Percentiles rank a stretch among this genome's conserved stretches.
These are phyloP conservation scores for Boeremia exigua DNA, from an alignment of 2,329 filamentous ascomycete genomes.

Conservation along the genomic window DNA sequence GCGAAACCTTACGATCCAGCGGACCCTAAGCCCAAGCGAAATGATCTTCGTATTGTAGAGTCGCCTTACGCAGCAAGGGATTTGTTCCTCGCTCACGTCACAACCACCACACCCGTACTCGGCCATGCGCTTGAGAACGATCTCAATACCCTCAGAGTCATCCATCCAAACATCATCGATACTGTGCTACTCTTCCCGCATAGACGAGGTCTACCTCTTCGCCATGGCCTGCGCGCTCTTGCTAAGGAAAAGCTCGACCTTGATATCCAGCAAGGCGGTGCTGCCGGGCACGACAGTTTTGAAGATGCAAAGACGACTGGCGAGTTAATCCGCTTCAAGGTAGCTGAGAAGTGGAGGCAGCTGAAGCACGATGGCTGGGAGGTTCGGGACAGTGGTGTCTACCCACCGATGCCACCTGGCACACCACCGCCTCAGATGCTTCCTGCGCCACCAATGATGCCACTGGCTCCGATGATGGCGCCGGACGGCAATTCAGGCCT, in stretches of 20 bases:
- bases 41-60: slow-evolving; percentile 71
- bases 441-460: slow-evolving; percentile 25
- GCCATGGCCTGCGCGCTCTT: slow-evolving; percentile 78
- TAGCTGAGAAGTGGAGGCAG: slow-evolving; percentile 72
- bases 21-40: slow-evolving; percentile 30
- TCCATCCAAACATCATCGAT: slow-evolving; percentile 85
- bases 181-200: slow-evolving; percentile 86
- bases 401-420: slow-evolving; percentile 36
- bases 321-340: slow-evolving; percentile 77
- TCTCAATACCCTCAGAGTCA: slow-evolving; percentile 80
- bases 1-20: slow-evolving; percentile 55
- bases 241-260: slow-evolving; percentile 72
- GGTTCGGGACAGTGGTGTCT: slow-evolving; percentile 37
- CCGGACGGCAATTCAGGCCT: slow-evolving; percentile 16
- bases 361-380: slow-evolving; percentile 73
- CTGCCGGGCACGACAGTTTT: slow-evolving; percentile 82
- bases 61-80: slow-evolving; percentile 77
- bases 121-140: slow-evolving; percentile 97
- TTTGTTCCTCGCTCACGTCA: slow-evolving; percentile 77
- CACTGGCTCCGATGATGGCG: slow-evolving; percentile 14
- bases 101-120: slow-evolving; percentile 80
- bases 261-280: slow-evolving; percentile 77
- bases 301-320: slow-evolving; percentile 92
- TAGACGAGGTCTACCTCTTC: slow-evolving; percentile 74
- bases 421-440: slow-evolving; percentile 23